A percentile compares a stretch with the other conserved stretches of the same genome.
These are phyloP conservation scores for Fusarium sororula DNA, from an alignment of 2,329 filamentous ascomycete species.

Conservation along the genomic window DNA sequence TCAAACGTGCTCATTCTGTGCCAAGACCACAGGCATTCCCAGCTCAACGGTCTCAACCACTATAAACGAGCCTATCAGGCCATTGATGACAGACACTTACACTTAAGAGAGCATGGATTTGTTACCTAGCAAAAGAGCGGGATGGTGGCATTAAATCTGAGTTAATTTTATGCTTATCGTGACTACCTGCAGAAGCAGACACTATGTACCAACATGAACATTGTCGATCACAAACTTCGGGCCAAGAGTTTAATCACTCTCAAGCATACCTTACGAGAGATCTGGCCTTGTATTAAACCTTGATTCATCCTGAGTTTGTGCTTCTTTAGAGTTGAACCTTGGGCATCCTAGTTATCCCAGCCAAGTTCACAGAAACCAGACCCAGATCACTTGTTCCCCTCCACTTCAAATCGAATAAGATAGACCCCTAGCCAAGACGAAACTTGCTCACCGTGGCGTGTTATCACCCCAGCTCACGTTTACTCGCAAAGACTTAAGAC, in stretches of 20 bases:
- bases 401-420: neutral
- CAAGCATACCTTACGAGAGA: no score
- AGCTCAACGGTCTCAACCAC: neutral
- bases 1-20: constrained; percentile 15
- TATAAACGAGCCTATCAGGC: neutral
- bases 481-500: neutral
- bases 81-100: neutral
- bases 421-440: neutral
- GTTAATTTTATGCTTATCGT: constrained; percentile 11
- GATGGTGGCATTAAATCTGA: neutral
- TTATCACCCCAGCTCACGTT: neutral
- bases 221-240: neutral
- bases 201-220: neutral
- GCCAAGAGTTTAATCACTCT: neutral
- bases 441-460: neutral
- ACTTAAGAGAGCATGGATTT: neutral
- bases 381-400: neutral
- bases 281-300: neutral
- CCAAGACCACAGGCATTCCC: neutral
- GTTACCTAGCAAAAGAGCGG: neutral
- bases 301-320: no score
- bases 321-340: neutral
- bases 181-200: neutral
- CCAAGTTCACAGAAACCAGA: neutral
- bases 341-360: neutral